Evolutionary conservation across 768 basidiomycete species (phyloP), one percentile per base, ranked within the genome.

Genomic region (Lentinus brumalis): DNA sequence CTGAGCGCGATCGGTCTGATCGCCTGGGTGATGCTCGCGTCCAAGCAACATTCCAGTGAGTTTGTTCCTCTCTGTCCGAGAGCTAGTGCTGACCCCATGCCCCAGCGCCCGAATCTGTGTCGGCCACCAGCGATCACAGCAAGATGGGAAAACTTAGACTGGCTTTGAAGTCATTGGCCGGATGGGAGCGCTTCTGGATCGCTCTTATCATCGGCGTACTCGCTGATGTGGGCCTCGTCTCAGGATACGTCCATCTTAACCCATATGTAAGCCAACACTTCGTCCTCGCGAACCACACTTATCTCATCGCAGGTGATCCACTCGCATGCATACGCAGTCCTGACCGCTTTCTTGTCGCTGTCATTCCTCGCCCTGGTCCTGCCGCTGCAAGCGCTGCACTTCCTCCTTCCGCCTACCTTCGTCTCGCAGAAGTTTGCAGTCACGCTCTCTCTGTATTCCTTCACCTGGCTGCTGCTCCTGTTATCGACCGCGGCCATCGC

Each of bases 161-260:
- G 18, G 60, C 74, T 59, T 45, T 78, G 15, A 66, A 68, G 50
- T 68, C 63, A 0, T 63, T 79, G 8, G 83, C 83, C 77, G 76
- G 74, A 45, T 86, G 85, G 74, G 74, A 77, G 26, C 83, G 84
- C 57, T 87, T 92, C 67, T 91, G 88, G 84, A 64, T 86, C 0
- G 80, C 86, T 1, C 65, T 90, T 40, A 49, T 79, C 9, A 64
- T 86, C 11, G 75, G 78, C 2, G 63, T 79, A 4, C 79, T 72
- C 7, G 64, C 82, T 2, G 83, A 89, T 62, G 75, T 71, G 2
- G 75, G 78, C 2, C 73, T 91, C 7, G 75, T 84, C 3, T 68
- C 76, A 49, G 77, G 77, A 4, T 86, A 81, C 63, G 66, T 83
- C 18, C 74, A 79, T 49, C n/a, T 88, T 44, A 91, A 90, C 69